Percentiles rank a stretch among this genome's conserved stretches.
phyloP scores from a whole-genome alignment of 257 asterid species.

The Solanum chiquidenum region DNA sequence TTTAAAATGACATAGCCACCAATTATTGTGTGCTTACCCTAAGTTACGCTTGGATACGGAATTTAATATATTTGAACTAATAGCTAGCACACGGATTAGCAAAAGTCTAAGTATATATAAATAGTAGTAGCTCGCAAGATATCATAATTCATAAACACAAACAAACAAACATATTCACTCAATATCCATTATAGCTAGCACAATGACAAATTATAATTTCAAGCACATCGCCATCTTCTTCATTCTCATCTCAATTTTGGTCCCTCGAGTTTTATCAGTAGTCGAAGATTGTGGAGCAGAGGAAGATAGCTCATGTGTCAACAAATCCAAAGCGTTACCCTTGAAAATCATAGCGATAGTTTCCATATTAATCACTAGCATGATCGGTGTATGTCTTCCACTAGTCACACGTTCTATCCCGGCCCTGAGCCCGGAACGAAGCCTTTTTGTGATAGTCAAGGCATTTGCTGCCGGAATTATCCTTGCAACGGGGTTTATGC shows the following conservation, averaged over 20 bases:
- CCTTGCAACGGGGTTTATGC: constrained; percentile 22
- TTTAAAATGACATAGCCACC: background rate
- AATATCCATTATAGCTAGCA: background rate
- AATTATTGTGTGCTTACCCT: background rate
- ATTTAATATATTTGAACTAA: background rate
- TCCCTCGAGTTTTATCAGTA: background rate
- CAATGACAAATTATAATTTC: background rate
- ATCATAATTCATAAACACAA: background rate
- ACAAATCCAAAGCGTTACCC: constrained; percentile 3
- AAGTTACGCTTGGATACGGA: background rate
- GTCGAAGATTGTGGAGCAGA: constrained; percentile 5
- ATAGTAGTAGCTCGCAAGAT: background rate
- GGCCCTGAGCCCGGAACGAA: constrained; percentile 12
- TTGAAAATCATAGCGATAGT: constrained; percentile 15
- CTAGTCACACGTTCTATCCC: constrained; percentile 6
- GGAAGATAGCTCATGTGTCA: background rate
- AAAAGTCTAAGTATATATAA: background rate
- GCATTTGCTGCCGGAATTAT: constrained; percentile 24
- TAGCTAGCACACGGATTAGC: background rate
- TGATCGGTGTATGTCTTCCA: constrained; percentile 15
- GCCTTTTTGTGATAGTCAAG: constrained; percentile 19
- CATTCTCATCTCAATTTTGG: background rate
- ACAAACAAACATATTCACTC: too few relatives aligned
- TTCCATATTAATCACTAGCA: constrained; percentile 10
- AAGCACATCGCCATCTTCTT: background rate